phyloP scores from a whole-genome alignment of 140 eudicot genomes.

The Cichorium intybus region DNA sequence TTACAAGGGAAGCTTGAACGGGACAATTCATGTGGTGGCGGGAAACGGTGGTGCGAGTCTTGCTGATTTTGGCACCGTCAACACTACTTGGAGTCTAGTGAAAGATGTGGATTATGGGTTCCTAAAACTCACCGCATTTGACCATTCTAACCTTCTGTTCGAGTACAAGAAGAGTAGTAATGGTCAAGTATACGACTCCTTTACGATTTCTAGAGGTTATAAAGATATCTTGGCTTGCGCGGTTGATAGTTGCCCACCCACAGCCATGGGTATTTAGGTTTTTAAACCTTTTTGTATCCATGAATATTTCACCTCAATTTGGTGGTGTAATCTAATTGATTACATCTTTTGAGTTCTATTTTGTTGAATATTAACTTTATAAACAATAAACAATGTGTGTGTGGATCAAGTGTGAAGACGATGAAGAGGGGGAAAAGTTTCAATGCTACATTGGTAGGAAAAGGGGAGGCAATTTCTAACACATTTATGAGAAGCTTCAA shows the following conservation, averaged over 20 bases:
- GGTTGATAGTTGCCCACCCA: slow-evolving; percentile 52
- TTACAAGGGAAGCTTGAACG: slow-evolving; percentile 54
- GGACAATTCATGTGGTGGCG: slow-evolving; percentile 66
- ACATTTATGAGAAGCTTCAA: not conserved
- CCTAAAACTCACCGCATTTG: slow-evolving; percentile 60
- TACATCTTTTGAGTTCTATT: not conserved
- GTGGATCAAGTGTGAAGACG: not conserved
- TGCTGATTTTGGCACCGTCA: slow-evolving; percentile 34
- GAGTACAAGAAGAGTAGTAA: slow-evolving; percentile 70
- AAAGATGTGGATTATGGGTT: slow-evolving; percentile 58
- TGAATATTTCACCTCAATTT: slow-evolving; percentile 17
- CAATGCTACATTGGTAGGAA: too few species aligned
- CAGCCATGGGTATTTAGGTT: slow-evolving; percentile 42
- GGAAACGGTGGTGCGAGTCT: slow-evolving; percentile 71
- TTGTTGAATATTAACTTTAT: not conserved
- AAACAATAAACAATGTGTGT: not conserved
- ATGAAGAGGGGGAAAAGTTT: not conserved
- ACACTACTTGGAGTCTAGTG: slow-evolving; percentile 57
- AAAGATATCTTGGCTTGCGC: slow-evolving; percentile 61
- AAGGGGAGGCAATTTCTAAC: too few species aligned
- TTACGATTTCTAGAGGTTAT: slow-evolving; percentile 54
- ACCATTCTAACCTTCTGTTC: slow-evolving; percentile 54
- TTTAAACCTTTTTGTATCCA: slow-evolving; percentile 6
- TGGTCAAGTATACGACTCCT: slow-evolving; percentile 57
- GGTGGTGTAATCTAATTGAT: not conserved